Base-by-base conservation (phyloP, 2,329 filamentous ascomycete genomes). In the Ascochyta rabiei region DNA sequence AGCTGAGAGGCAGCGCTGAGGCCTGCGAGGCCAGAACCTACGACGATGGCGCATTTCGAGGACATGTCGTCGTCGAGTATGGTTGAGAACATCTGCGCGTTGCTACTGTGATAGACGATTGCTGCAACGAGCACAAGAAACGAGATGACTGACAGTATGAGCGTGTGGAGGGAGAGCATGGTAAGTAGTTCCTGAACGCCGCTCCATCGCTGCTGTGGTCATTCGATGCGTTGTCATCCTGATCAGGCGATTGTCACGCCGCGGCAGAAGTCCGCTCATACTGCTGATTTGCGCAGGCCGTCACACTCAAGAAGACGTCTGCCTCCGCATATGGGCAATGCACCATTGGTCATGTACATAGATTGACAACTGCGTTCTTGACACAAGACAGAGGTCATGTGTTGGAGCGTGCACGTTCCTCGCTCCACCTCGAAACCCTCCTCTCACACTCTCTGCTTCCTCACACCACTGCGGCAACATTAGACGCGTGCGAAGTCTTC, bases 1-100 rank as follows among this genome's bases (percentile, higher is more conserved):
- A 87, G 81, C 55, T 84, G 78, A 35, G 82, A 80, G 3, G 85
- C 82, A 16, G 86, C 85, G 1, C 82, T 81, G 0, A 89, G 77
- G 2, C 86, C 86, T 6, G 86, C 85, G 0, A 89, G 81, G 15
- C 86, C 86, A 5, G 85, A 85, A 41, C 86, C 86, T n/a, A 89
- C 82, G 1, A 88, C 77, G 18, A 88, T 83, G 16, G 86, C 83
- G 43, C 57, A 55, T 37, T 38, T 40, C 9, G 53, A 33, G 15
- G 56, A 30, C 50, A 60, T 60, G 33, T 55, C 48, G 33, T 48
- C 34, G 18, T 55, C 26, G n/a, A 52, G 37, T 23, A 43, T 49
- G 30, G 35, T 33, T 10, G 49, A 47, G 9, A 49, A 39, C 52
- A 56, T 61, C 7, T 31, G 42, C 8, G 16, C 2, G 4, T 9